Evolutionary conservation across 805 yeast genomes (phyloP).

Genomic region (Kazachstania viticola): DNA sequence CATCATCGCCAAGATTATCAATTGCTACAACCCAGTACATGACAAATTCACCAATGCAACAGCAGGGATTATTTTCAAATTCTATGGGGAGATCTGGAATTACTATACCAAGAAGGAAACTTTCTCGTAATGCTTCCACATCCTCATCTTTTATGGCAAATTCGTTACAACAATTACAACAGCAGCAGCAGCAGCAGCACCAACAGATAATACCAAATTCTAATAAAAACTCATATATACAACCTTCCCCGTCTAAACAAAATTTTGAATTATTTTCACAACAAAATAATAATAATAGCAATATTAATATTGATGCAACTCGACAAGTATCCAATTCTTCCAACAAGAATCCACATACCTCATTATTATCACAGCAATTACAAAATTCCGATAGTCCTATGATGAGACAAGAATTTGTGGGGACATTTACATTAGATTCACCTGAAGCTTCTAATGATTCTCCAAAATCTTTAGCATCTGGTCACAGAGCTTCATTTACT

Average conservation of each 20-base stretch:
- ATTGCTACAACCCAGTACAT: background rate
- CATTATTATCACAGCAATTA: slow-evolving; percentile 26
- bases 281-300: no score
- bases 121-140: slow-evolving; percentile 21
- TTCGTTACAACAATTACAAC: slow-evolving; percentile 19
- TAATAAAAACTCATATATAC: slow-evolving; percentile 2
- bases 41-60: slow-evolving; percentile 14
- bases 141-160: slow-evolving; percentile 23
- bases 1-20: slow-evolving; percentile 21
- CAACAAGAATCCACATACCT: slow-evolving; percentile 18
- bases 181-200: slow-evolving; percentile 3
- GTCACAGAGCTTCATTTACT: no score
- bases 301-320: no score
- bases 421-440: no score
- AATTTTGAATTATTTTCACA: slow-evolving; percentile 3
- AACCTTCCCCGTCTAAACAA: background rate
- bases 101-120: slow-evolving; percentile 21
- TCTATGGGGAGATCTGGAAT: slow-evolving; percentile 19
- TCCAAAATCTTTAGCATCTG: no score
- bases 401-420: no score
- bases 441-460: no score
- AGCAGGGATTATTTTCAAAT: slow-evolving; percentile 10
- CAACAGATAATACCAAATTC: slow-evolving; percentile 6
- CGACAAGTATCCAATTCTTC: no score
- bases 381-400: slow-evolving; percentile 13